These are phyloP conservation scores for Apiospora sp. DNA, from an alignment of 2,329 filamentous ascomycete genomes.

Conservation along the genomic window DNA sequence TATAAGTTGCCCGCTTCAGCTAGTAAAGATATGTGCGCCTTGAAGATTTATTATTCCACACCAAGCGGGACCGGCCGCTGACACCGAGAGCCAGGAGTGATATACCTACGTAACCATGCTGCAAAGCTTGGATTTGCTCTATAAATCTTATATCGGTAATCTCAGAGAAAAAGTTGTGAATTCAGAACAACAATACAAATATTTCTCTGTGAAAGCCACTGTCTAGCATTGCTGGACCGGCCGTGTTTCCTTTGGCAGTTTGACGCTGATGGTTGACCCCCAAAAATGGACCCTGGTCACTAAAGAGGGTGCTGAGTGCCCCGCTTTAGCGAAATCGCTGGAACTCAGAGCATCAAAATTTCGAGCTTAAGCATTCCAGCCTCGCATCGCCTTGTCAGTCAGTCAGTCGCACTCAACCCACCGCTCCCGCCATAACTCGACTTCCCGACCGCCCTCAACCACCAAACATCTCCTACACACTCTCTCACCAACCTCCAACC, in stretches of 20 bases:
- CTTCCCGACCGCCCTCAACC: not conserved
- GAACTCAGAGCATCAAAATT: conserved; percentile 22
- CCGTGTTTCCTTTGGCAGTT: not conserved
- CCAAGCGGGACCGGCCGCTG: conserved; percentile 25
- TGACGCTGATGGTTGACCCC: not conserved
- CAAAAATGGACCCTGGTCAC: conserved; percentile 5
- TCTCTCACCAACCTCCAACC: not conserved
- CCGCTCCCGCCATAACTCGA: not conserved
- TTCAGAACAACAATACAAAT: not conserved
- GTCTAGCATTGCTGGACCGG: not conserved
- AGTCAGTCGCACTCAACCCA: conserved; percentile 6
- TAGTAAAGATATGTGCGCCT: conserved; percentile 9
- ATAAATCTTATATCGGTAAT: not conserved
- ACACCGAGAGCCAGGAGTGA: not conserved
- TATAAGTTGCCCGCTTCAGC: not conserved
- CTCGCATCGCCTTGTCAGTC: conserved; percentile 15
- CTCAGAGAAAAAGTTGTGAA: too few relatives aligned
- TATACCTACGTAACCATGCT: not conserved
- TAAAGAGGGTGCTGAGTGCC: not conserved
- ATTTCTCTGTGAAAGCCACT: not conserved
- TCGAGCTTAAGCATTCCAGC: conserved; percentile 22
- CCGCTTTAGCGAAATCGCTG: conserved; percentile 16
- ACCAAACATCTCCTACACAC: not conserved
- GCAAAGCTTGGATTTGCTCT: too few relatives aligned
- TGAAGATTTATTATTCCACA: conserved; percentile 23